These are phyloP conservation scores for Colletotrichum tanaceti DNA, from an alignment of 2,329 filamentous ascomycete genomes.

Conservation along the genomic window DNA sequence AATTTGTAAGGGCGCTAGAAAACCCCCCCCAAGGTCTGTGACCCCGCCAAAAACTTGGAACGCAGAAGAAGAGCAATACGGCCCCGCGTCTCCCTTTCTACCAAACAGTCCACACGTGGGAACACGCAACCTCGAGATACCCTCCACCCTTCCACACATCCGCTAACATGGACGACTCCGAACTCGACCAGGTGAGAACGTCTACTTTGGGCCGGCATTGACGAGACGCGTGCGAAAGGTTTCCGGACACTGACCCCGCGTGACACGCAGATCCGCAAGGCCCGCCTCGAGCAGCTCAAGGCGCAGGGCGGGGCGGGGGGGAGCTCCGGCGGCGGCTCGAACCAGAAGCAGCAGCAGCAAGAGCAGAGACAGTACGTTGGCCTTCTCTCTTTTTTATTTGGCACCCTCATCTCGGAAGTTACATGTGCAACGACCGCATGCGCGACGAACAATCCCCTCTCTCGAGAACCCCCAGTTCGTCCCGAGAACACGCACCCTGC, in stretches of 20 bases:
- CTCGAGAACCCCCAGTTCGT: background rate
- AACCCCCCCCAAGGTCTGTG: conserved; percentile 11
- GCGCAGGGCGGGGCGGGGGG: conserved; percentile 68
- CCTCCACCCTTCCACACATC: background rate
- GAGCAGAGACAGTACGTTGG: conserved; percentile 53
- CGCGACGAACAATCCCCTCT: background rate
- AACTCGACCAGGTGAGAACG: conserved; percentile 54
- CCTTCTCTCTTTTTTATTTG: background rate
- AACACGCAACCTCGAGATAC: background rate
- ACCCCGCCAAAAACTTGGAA: conserved; percentile 40
- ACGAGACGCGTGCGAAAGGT: background rate
- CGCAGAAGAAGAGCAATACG: conserved; percentile 31
- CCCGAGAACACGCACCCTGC: too few species aligned
- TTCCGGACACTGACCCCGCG: conserved; percentile 30
- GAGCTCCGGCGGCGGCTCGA: conserved; percentile 58
- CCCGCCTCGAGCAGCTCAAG: conserved; percentile 93
- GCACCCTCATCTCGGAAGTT: too few species aligned
- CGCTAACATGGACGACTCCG: conserved; percentile 56
- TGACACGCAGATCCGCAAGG: conserved; percentile 79
- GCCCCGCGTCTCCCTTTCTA: conserved; percentile 35
- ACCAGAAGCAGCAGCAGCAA: conserved; percentile 76
- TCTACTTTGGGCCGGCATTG: background rate
- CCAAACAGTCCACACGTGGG: conserved; percentile 16
- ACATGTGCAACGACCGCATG: background rate
- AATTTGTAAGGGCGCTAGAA: conserved; percentile 26